A percentile compares a stretch with the other conserved stretches of the same genome.
Evolutionary conservation across 2,329 filamentous ascomycete species (phyloP).

Genomic region (Pestalotiopsis sp.): DNA sequence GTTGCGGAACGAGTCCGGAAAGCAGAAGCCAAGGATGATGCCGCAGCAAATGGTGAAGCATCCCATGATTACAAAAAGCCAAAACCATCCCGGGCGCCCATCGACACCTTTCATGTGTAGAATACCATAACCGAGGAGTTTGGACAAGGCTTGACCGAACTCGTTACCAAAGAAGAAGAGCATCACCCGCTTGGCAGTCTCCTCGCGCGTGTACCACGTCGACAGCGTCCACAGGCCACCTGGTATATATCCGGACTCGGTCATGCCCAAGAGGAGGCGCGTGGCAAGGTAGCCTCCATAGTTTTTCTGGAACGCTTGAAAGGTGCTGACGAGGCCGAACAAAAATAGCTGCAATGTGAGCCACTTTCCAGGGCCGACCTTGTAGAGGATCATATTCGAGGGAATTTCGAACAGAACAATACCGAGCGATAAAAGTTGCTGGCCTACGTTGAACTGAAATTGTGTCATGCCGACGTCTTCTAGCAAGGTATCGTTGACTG

Average conservation of each 20-base stretch:
- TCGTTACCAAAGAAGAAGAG: constrained; percentile 61
- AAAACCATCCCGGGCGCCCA: constrained; percentile 57
- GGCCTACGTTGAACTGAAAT: constrained; percentile 32
- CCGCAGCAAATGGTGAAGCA: constrained; percentile 51
- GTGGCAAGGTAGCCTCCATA: constrained; percentile 52
- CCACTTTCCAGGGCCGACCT: constrained; percentile 55
- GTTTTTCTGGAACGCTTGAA: constrained; percentile 54
- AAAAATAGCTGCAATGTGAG: constrained; percentile 51
- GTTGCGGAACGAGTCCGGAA: constrained; percentile 48
- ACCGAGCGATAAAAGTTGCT: constrained; percentile 31
- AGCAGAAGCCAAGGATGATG: constrained; percentile 43
- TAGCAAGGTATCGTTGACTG: constrained; percentile 51
- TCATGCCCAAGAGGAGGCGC: constrained; percentile 52
- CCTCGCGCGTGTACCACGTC: constrained; percentile 50
- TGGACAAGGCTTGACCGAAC: constrained; percentile 46
- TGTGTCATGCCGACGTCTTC: constrained; percentile 50
- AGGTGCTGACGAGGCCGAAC: constrained; percentile 55
- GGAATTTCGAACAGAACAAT: constrained; percentile 55
- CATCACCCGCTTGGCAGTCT: constrained; percentile 51
- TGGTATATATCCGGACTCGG: constrained; percentile 56
- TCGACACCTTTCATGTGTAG: constrained; percentile 52
- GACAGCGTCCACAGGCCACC: constrained; percentile 54
- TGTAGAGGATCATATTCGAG: constrained; percentile 50
- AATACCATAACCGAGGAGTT: constrained; percentile 47
- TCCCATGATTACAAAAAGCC: constrained; percentile 58